A percentile compares a stretch with the other conserved stretches of the same genome.
Evolutionary conservation across 768 basidiomycete species (phyloP).

Genomic region (Exidia glandulosa): DNA sequence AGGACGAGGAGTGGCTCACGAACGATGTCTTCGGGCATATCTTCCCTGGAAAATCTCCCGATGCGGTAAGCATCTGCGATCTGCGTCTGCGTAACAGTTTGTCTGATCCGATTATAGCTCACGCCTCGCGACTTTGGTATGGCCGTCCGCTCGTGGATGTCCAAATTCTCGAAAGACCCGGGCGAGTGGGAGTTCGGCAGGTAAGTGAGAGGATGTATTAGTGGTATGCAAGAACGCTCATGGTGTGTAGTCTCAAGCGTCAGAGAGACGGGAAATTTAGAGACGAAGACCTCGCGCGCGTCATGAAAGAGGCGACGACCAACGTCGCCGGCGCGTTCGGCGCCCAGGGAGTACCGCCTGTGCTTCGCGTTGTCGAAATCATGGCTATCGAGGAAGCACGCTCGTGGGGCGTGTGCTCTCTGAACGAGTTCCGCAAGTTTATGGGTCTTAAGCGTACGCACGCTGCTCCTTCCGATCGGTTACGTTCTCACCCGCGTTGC

Average conservation of each 20-base stretch:
- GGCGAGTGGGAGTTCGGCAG: slow-evolving; percentile 58
- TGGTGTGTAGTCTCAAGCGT: slow-evolving; percentile 41
- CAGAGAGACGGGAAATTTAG: slow-evolving; percentile 50
- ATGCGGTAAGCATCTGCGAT: slow-evolving; percentile 17
- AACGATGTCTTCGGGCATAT: slow-evolving; percentile 33
- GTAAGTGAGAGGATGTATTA: slow-evolving; percentile 23
- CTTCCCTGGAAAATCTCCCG: slow-evolving; percentile 43
- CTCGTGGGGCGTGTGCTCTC: slow-evolving; percentile 67
- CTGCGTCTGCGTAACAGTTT: not conserved
- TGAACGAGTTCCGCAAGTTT: slow-evolving; percentile 80
- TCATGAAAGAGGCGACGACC: slow-evolving; percentile 58
- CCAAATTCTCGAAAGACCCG: slow-evolving; percentile 24
- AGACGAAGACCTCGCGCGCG: slow-evolving; percentile 57
- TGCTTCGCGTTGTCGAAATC: slow-evolving; percentile 68
- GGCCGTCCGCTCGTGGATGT: slow-evolving; percentile 25
- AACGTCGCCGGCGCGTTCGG: slow-evolving; percentile 63
- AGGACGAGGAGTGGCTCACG: slow-evolving; percentile 61
- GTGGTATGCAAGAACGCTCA: not conserved
- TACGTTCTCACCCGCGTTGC: slow-evolving; percentile 3
- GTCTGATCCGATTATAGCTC: slow-evolving; percentile 21
- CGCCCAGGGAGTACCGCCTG: slow-evolving; percentile 64
- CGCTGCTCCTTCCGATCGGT: not conserved
- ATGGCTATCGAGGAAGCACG: slow-evolving; percentile 77
- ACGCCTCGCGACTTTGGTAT: slow-evolving; percentile 40
- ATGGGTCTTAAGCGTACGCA: slow-evolving; percentile 63